Percentiles rank a stretch among this genome's conserved stretches.
Evolutionary conservation across 805 yeast species (phyloP).

Genomic region (Ogataea allantospora): DNA sequence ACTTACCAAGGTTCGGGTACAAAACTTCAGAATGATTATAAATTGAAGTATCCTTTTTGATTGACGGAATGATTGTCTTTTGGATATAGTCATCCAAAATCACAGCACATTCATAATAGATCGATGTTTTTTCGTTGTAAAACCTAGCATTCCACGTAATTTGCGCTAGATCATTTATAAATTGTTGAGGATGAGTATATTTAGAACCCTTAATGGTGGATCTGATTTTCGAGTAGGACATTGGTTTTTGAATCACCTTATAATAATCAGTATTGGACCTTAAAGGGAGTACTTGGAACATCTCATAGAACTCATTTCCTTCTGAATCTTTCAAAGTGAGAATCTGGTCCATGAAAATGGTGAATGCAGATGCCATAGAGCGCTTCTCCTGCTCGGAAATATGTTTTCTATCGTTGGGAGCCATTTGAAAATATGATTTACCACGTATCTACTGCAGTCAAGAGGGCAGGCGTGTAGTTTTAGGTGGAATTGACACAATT

Average conservation of each 20-base stretch:
- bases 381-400: constrained; percentile 21
- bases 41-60: constrained; percentile 40
- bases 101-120: constrained; percentile 66
- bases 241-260: constrained; percentile 73
- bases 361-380: constrained; percentile 18
- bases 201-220: constrained; percentile 51
- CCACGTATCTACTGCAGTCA: constrained; percentile 3
- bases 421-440: constrained; percentile 9
- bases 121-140: constrained; percentile 70
- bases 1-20: constrained; percentile 68
- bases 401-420: constrained; percentile 9
- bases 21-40: constrained; percentile 37
- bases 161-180: constrained; percentile 75
- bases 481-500: constrained; percentile 4
- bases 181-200: constrained; percentile 64
- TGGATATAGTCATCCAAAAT: constrained; percentile 52
- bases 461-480: constrained; percentile 1
- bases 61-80: constrained; percentile 46
- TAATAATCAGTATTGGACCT: constrained; percentile 76
- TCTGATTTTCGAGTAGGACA: constrained; percentile 72
- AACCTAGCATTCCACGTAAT: constrained; percentile 88
- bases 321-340: constrained; percentile 28
- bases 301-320: constrained; percentile 31
- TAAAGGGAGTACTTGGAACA: constrained; percentile 73
- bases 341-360: constrained; percentile 21